These are phyloP conservation scores for Saccharomycopsis fodiens DNA, from an alignment of 805 yeast species.

Conservation along the genomic window DNA sequence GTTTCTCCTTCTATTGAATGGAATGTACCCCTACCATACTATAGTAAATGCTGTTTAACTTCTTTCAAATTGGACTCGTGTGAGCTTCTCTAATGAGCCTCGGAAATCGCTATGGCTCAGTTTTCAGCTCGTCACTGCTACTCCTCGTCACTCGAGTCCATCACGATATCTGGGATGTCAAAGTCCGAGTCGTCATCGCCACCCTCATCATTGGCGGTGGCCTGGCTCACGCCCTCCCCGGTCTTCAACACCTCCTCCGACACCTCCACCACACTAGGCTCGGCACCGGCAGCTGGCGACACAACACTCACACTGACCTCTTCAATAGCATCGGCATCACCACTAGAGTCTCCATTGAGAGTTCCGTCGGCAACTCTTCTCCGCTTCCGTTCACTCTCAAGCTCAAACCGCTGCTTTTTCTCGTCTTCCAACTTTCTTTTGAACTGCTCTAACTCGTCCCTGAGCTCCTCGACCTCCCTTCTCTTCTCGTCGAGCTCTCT, in stretches of 20 bases:
- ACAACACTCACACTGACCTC: not conserved
- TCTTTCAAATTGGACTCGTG: too few relatives aligned
- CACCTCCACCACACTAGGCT: not conserved
- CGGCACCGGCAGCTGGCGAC: not conserved
- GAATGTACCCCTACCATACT: too few relatives aligned
- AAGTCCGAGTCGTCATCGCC: slow-evolving; percentile 17
- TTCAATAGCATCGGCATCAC: not conserved
- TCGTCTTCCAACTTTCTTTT: not conserved
- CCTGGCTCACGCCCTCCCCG: not conserved
- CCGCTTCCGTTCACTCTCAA: not conserved
- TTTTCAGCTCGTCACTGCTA: too few relatives aligned
- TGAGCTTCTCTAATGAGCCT: too few relatives aligned
- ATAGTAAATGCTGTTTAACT: too few relatives aligned
- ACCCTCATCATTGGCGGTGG: slow-evolving; percentile 1
- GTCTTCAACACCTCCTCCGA: not conserved
- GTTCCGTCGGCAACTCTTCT: not conserved
- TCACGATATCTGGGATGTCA: slow-evolving; percentile 20
- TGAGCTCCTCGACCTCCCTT: not conserved
- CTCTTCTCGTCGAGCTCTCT: slow-evolving; percentile 5
- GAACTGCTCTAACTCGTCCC: not conserved
- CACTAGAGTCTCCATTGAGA: not conserved
- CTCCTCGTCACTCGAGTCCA: slow-evolving; percentile 19
- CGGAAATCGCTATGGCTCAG: too few relatives aligned
- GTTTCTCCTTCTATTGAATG: too few relatives aligned
- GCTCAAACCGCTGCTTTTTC: slow-evolving; percentile 6